Base-by-base conservation (phyloP, 176 grass and related monocot genomes). In the Luzula sylvatica region DNA sequence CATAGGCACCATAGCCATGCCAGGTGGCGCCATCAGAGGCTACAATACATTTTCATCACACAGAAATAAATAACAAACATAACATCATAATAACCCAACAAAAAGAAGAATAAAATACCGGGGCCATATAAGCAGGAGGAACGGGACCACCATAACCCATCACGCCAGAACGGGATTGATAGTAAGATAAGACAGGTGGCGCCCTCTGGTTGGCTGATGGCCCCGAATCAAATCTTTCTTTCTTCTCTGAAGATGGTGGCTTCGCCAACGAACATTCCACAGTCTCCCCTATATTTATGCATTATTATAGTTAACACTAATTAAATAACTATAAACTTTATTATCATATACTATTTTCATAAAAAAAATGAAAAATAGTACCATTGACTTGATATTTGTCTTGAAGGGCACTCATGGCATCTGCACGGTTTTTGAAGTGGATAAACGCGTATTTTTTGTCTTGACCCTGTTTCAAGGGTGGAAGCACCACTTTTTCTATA, bases 371-470 rank as follows among this genome's bases (percentile, higher is more conserved):
- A 38, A 5, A 29, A 50, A 26, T 27, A 50, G 24, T 44, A 89
- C 90, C 90, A 46, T 74, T 68, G 48, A 96, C 57, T 66, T 96
- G 77, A 76, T 96, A 89, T 75, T 60, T 80, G 58, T 86, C 74
- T 66, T 88, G 62, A 30, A 96, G 39, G 55, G 90, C 80, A 70
- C 81, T 86, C 77, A 89, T 96, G 18, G 74, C 90, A 65, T 63
- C 84, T 44, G 61, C 54, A 3, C 65, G 43, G 26, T 96, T 74
- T 69, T 78, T 86, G 43, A 96, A 96, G 77, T 96, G 84, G 57
- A 96, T 80, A 79, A 96, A 96, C 65, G 80, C 90, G 30, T 79
- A 96, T 48, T 80, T 72, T 58, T 89, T 96, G 62, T 82, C 77
- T 67, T 96, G 84, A 3, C 90, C 84, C 64, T 62, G 16, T 73